Evolutionary conservation across 2,329 filamentous ascomycete genomes (phyloP).

Genomic region (Colletotrichum sp.): DNA sequence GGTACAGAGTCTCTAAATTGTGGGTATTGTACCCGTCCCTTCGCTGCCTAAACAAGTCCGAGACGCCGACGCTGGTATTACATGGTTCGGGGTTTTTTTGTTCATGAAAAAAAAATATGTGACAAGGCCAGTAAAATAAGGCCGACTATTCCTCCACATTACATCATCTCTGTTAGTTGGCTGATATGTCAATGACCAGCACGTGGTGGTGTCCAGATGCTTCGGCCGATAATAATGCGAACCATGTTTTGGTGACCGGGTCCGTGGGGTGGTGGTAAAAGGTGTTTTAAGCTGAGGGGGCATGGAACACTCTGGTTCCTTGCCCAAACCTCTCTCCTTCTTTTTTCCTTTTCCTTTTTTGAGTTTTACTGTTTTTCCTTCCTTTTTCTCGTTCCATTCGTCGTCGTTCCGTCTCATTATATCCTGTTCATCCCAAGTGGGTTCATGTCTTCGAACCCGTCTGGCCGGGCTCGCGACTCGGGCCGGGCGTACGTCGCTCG

Average conservation of each 20-base stretch:
- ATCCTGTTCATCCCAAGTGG: constrained; percentile 63
- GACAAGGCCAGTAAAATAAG: not conserved
- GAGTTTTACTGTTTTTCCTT: not conserved
- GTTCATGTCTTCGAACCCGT: constrained; percentile 49
- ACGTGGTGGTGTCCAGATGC: not conserved
- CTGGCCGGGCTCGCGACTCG: constrained; percentile 27
- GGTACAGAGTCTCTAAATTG: not conserved
- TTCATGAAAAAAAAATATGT: not conserved
- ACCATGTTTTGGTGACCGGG: not conserved
- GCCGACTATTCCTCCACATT: constrained; percentile 4
- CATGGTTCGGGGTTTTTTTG: not conserved
- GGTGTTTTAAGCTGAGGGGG: not conserved
- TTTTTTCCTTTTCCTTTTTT: not conserved
- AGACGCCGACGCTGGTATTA: constrained; percentile 22
- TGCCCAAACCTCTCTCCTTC: not conserved
- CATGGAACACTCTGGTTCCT: not conserved
- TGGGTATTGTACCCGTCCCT: constrained; percentile 1
- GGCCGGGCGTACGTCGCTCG: constrained; percentile 42
- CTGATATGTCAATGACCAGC: not conserved
- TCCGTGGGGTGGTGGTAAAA: not conserved
- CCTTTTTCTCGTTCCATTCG: not conserved
- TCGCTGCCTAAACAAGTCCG: constrained; percentile 15
- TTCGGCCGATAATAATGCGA: constrained; percentile 1
- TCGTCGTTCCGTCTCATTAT: constrained; percentile 30
- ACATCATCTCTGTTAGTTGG: not conserved